phyloP scores from a whole-genome alignment of 2,329 filamentous ascomycete genomes.

The Pseudogymnoascus sp. region DNA sequence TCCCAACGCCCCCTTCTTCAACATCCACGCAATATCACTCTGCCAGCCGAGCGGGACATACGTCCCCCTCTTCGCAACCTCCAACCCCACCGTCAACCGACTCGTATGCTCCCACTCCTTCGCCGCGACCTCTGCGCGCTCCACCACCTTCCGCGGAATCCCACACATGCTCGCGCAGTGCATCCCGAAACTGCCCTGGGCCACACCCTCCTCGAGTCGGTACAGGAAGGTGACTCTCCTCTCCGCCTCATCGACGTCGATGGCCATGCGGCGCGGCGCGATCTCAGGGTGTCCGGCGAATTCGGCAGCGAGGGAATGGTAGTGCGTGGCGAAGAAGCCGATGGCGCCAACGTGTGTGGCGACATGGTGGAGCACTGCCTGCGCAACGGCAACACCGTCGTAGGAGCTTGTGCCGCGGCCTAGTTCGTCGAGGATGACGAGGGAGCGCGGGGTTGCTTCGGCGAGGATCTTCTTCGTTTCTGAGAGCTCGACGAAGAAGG shows the following conservation, averaged over 20 bases:
- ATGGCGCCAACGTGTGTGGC: constrained; percentile 87
- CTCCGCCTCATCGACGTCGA: constrained; percentile 78
- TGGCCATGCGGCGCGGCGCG: constrained; percentile 79
- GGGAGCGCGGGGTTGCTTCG: constrained; percentile 84
- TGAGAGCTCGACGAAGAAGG: constrained; percentile 94
- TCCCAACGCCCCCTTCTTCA: constrained; percentile 46
- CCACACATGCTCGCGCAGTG: constrained; percentile 98
- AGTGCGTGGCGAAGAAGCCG: constrained; percentile 97
- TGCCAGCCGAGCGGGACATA: constrained; percentile 79
- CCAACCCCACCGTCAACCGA: constrained; percentile 77
- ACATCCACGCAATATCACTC: constrained; percentile 75
- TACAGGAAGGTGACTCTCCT: constrained; percentile 94
- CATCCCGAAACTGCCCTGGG: constrained; percentile 97
- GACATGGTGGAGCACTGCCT: constrained; percentile 93
- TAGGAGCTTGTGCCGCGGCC: constrained; percentile 92
- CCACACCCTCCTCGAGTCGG: constrained; percentile 85
- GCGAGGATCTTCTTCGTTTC: constrained; percentile 97
- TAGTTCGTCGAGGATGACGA: constrained; percentile 94
- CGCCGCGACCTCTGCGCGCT: constrained; percentile 79
- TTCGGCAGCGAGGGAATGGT: constrained; percentile 86
- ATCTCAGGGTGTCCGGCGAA: constrained; percentile 88
- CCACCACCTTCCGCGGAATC: constrained; percentile 73
- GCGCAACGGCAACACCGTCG: constrained; percentile 91
- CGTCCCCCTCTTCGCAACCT: constrained; percentile 68
- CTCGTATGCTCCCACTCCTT: constrained; percentile 94